These are phyloP conservation scores for Pueraria montana DNA, from an alignment of 306 rosid genomes.

Conservation along the genomic window DNA sequence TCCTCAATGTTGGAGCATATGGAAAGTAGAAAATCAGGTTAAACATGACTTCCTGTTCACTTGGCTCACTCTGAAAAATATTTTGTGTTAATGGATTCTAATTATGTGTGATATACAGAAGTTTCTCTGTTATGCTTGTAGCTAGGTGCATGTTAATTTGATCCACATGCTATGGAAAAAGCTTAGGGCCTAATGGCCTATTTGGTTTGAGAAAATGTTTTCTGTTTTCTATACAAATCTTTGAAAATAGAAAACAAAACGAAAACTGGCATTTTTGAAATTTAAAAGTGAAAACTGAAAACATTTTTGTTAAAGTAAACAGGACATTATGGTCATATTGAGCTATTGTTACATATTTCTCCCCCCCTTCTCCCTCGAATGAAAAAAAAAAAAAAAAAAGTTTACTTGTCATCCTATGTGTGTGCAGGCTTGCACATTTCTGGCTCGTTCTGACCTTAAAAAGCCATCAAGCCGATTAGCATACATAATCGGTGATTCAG, in stretches of 20 bases:
- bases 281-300: neutral
- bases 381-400: neutral
- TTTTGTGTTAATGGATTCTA: slow-evolving; percentile 25
- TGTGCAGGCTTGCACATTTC: slow-evolving; percentile 89
- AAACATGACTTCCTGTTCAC: slow-evolving; percentile 37
- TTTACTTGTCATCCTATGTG: slow-evolving; percentile 37
- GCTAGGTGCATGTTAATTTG: slow-evolving; percentile 11
- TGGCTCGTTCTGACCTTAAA: slow-evolving; percentile 90
- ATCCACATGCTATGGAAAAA: slow-evolving; percentile 16
- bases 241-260: neutral
- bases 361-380: neutral
- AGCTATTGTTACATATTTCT: slow-evolving; percentile 10
- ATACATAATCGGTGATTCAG: slow-evolving; percentile 79
- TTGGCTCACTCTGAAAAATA: neutral
- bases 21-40: slow-evolving; percentile 98
- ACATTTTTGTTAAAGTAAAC: neutral
- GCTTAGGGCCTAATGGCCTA: neutral
- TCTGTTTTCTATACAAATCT: neutral
- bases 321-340: neutral
- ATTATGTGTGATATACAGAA: slow-evolving; percentile 1
- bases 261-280: neutral
- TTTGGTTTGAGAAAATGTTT: neutral
- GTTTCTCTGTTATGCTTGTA: slow-evolving; percentile 19
- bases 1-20: slow-evolving; percentile 95
- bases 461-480: slow-evolving; percentile 88